Evolutionary conservation across 371 early-diverging fungal species (phyloP).

Genomic region (Entomophthora muscae): DNA sequence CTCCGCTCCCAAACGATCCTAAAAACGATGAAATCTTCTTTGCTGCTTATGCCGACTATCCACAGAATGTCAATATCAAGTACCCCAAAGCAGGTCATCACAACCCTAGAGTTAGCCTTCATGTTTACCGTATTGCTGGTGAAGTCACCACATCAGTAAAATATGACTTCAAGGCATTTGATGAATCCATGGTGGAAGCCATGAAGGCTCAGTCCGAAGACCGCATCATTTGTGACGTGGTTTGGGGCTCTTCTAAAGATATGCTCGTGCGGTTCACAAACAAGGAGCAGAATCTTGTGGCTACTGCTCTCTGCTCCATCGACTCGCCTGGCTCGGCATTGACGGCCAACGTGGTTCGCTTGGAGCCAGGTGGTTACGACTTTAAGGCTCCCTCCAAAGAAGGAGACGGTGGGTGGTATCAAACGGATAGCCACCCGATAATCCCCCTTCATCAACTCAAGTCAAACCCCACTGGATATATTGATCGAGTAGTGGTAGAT

Average conservation of each 20-base stretch:
- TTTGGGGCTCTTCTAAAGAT: not conserved
- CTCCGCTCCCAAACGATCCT: not conserved
- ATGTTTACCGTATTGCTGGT: conserved; percentile 29
- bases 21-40: not conserved
- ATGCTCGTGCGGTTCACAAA: not conserved
- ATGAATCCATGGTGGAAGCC: not conserved
- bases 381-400: not conserved
- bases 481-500: not conserved
- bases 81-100: conserved; percentile 34
- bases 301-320: not conserved
- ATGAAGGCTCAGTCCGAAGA: not conserved
- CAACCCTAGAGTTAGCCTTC: conserved; percentile 66
- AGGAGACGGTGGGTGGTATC: conserved; percentile 7
- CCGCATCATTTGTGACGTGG: conserved; percentile 4
- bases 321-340: not conserved
- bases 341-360: not conserved
- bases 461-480: not conserved
- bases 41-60: not conserved
- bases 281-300: not conserved
- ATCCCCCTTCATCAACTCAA: not conserved
- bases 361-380: conserved; percentile 1
- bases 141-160: not conserved
- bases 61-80: conserved; percentile 2
- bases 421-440: conserved; percentile 5
- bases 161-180: not conserved